Evolutionary conservation across 129 eudicot genomes (phyloP), one percentile per base, ranked within the genome.

Genomic region (Erigeron canadensis): DNA sequence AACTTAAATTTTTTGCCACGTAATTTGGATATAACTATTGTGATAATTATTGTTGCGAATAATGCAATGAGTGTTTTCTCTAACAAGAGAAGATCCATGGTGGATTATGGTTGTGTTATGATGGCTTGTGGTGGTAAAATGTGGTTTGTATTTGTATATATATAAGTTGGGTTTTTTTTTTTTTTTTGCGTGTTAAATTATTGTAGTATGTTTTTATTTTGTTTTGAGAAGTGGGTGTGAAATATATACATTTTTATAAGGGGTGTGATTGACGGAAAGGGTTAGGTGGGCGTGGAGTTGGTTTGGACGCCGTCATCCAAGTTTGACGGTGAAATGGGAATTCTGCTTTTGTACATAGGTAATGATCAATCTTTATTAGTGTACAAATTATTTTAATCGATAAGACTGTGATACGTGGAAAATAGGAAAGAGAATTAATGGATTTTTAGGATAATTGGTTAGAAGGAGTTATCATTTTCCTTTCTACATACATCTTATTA

Each of bases 21-120:
- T 7, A 92, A 76, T 46, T 87, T 89, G n/a, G 98, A 89, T 82
- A 89, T 39, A 5, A 81, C 16, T 3, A 84, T 77, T 76, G 98
- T 96, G 2, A 74, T 59, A 1, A 84, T 65, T 0, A 81, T 80
- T 61, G 98, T 83, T 22, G 78, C 19, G 77, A 92, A 88, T 48
- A 89, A 74, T 19, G 80, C 94, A 11, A 84, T n/a, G 3, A 92
- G 87, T 39, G 80, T 37, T 70, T 92, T 92, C 68, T 89, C 91
- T 2, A 92, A 4, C 18, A 92, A 70, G 53, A 85, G 83, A 15
- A 89, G 86, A 84, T 92, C 95, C 98, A 92, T 92, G 78, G 73
- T 44, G 58, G 76, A 19, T 34, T 40, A 4, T 72, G 62, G 7
- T 43, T 69, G 68, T 72, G 62, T 28, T 28, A 28, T 28, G 34